Evolutionary conservation across 495 filamentous ascomycete genomes (phyloP), one percentile per base, ranked within the genome.

Genomic region (Aspergillus cristatus): DNA sequence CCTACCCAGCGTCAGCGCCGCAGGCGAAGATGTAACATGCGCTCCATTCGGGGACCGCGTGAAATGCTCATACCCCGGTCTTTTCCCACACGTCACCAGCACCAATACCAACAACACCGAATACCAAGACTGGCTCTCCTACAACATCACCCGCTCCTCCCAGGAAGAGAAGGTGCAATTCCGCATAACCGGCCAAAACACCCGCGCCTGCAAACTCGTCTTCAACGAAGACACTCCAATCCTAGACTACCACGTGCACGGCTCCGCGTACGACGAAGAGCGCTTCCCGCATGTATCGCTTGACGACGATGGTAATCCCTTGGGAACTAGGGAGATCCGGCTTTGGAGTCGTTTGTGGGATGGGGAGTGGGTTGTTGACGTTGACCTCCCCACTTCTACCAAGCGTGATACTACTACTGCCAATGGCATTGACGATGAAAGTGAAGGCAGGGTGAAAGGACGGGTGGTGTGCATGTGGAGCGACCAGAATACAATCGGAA

Each of bases 391-490:
- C 8, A 24, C 20, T 8, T 4, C 20, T 24, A 24, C 4, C 20
- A 24, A 4, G 8, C 8, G n/a, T n/a, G n/a, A n/a, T n/a, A n/a
- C 20, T 8, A 24, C 8, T 8, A 24, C 20, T 8, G 8, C 20
- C 2, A 37, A 52, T 17, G n/a, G n/a, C n/a, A n/a, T n/a, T n/a
- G n/a, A n/a, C n/a, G n/a, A n/a, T n/a, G n/a, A n/a, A n/a, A 55
- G 68, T 29, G 51, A 67, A 6, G n/a, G n/a, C n/a, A 54, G 29
- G 11, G 32, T 90, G 34, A 72, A 75, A 42, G 89, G 88, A 0
- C 68, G 65, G 32, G 76, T 88, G 3, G 71, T 82, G 7, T 97
- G 90, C 65, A 57, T 85, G 12, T 98, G 91, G 91, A 84, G 79
- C 47, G 91, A 97, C 63, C 77, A 74, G 18, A 95, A 94, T 45